These are phyloP conservation scores for Tylopilus sp. DNA, from an alignment of 768 basidiomycete species.

Conservation along the genomic window DNA sequence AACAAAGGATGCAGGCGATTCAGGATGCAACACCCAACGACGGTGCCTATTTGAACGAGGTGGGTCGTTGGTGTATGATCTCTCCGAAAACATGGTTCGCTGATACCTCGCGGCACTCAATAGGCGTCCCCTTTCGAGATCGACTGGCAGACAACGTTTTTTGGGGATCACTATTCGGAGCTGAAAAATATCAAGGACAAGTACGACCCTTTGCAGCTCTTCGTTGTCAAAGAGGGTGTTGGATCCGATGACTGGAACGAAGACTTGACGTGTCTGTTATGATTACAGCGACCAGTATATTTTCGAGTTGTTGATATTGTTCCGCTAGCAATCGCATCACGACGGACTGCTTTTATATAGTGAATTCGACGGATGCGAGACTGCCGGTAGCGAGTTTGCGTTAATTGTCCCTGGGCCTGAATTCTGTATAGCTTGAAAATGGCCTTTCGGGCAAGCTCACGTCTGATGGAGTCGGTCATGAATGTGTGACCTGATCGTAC, in stretches of 20 bases:
- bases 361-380: not conserved
- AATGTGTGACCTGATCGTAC: not conserved
- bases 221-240: conserved; percentile 45
- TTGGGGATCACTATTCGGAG: conserved; percentile 40
- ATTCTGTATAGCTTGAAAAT: not conserved
- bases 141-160: conserved; percentile 43
- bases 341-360: not conserved
- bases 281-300: too few relatives aligned
- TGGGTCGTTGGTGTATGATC: conserved; percentile 2
- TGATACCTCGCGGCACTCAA: not conserved
- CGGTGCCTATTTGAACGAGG: conserved; percentile 51
- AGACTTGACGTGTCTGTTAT: too few relatives aligned
- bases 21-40: conserved; percentile 30
- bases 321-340: not conserved
- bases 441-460: not conserved
- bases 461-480: not conserved
- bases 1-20: conserved; percentile 7
- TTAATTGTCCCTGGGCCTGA: not conserved
- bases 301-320: too few relatives aligned
- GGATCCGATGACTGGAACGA: conserved; percentile 19
- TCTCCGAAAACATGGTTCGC: not conserved
- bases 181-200: conserved; percentile 41
- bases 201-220: conserved; percentile 45
- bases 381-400: not conserved
- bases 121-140: conserved; percentile 44